Evolutionary conservation across 495 filamentous ascomycete genomes (phyloP).

Genomic region (Annulohypoxylon maeteangense): DNA sequence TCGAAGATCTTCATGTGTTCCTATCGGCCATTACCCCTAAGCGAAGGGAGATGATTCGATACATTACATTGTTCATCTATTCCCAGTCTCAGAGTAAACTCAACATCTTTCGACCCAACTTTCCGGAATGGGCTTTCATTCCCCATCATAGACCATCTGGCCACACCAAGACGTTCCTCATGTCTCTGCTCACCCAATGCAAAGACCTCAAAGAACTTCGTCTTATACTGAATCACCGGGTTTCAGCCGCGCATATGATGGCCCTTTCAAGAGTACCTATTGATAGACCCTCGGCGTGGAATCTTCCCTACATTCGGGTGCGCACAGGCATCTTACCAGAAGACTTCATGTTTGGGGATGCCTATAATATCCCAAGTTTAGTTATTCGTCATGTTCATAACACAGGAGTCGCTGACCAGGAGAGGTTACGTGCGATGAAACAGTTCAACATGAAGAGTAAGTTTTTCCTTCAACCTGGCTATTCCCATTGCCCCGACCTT

Average conservation of each 20-base stretch:
- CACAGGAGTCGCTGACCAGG: too few relatives aligned
- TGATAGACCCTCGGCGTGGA: background rate
- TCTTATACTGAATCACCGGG: too few relatives aligned
- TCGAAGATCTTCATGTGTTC: background rate
- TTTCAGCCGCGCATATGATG: background rate
- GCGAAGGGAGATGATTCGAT: background rate
- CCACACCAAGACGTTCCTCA: background rate
- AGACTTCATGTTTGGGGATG: background rate
- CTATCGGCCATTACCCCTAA: conserved; percentile 10
- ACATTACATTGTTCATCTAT: background rate
- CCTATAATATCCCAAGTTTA: background rate
- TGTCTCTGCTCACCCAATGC: background rate
- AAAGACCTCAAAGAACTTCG: background rate
- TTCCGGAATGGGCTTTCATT: background rate
- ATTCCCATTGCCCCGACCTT: too few relatives aligned
- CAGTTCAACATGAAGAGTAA: background rate
- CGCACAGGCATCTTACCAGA: too few relatives aligned
- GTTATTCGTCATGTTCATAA: too few relatives aligned
- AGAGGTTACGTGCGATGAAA: too few relatives aligned
- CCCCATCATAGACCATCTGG: background rate
- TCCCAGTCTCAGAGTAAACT: background rate
- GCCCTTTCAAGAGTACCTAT: background rate
- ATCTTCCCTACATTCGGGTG: background rate
- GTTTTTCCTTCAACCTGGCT: too few relatives aligned
- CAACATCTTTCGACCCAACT: background rate